These are phyloP conservation scores for Capniomyces stellatus DNA, from an alignment of 371 early-diverging fungal species.

Conservation along the genomic window DNA sequence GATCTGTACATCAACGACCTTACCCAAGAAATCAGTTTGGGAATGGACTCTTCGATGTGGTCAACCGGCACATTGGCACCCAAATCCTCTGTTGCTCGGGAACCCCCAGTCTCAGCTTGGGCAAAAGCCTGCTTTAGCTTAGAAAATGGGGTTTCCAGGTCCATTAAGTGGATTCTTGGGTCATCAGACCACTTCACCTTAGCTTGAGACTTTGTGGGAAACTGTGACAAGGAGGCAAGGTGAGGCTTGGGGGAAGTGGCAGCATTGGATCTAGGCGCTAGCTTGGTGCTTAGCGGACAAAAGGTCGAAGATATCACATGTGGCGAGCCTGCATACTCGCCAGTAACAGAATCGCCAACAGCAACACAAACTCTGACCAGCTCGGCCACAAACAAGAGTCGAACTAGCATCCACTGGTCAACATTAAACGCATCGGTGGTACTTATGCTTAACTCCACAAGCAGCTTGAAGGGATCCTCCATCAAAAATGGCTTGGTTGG, in stretches of 20 bases:
- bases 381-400: constrained; percentile 45
- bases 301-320: background rate
- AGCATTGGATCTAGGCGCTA: background rate
- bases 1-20: background rate
- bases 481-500: constrained; percentile 35
- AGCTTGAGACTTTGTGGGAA: background rate
- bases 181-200: constrained; percentile 2
- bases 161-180: background rate
- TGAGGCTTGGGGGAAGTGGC: background rate
- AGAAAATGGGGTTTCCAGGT: background rate
- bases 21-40: constrained; percentile 1
- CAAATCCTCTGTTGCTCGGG: background rate
- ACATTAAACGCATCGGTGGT: constrained; percentile 29
- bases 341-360: constrained; percentile 23
- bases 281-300: background rate
- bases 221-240: background rate
- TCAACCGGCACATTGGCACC: background rate
- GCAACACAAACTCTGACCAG: constrained; percentile 29
- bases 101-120: background rate
- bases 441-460: constrained; percentile 39
- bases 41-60: background rate
- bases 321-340: constrained; percentile 23
- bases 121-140: background rate
- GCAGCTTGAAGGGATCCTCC: constrained; percentile 47
- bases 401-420: constrained; percentile 41